These are phyloP conservation scores for Anisodus acutangulus DNA, from an alignment of 257 asterid species.

Conservation along the genomic window DNA sequence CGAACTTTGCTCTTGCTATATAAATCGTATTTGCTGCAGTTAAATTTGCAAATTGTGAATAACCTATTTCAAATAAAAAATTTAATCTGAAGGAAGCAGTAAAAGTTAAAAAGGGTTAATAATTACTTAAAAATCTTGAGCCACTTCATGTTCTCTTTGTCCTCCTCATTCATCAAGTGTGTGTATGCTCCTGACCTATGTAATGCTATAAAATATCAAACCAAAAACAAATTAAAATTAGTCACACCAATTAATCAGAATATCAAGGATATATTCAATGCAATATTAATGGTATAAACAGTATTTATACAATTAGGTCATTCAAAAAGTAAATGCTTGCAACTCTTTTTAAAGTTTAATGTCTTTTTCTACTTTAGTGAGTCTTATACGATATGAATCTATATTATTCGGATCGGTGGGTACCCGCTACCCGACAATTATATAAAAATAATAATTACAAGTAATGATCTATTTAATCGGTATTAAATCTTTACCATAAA, in stretches of 20 bases:
- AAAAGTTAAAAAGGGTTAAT: not conserved
- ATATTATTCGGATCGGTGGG: too few species aligned
- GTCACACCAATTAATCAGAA: not conserved
- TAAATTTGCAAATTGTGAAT: not conserved
- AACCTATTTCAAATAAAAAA: not conserved
- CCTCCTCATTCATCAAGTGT: slow-evolving; percentile 20
- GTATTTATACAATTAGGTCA: not conserved
- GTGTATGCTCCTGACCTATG: not conserved
- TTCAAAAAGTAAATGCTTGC: not conserved
- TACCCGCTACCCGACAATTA: too few species aligned
- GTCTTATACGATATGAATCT: too few species aligned
- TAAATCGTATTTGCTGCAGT: slow-evolving; percentile 38
- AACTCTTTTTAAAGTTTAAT: too few species aligned
- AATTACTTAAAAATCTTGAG: slow-evolving; percentile 21
- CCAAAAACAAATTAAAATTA: not conserved
- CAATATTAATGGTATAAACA: not conserved
- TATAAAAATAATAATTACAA: too few species aligned
- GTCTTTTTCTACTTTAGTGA: too few species aligned
- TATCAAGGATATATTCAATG: not conserved
- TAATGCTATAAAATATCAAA: not conserved
- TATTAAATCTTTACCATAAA: slow-evolving; percentile 33
- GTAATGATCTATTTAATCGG: too few species aligned
- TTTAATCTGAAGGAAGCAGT: not conserved
- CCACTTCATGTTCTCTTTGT: slow-evolving; percentile 25
- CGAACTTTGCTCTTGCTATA: slow-evolving; percentile 35